A percentile compares a stretch with the other conserved stretches of the same genome.
Evolutionary conservation across 2,329 filamentous ascomycete species (phyloP).

Genomic region (Claviceps digitariae): DNA sequence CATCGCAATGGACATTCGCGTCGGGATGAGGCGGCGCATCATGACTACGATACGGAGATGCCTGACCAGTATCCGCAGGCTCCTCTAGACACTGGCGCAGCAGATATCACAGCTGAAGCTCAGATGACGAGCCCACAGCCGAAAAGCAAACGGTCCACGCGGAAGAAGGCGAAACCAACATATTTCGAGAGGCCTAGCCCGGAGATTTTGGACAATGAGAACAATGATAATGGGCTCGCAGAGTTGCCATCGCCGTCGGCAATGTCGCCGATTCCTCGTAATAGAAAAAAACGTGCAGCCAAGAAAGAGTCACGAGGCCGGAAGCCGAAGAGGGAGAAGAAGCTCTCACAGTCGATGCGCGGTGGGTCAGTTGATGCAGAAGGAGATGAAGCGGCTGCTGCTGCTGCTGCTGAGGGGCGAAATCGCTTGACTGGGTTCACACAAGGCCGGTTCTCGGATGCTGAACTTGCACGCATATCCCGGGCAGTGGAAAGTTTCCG

Average conservation of each 20-base stretch:
- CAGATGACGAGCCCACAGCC: conserved; percentile 5
- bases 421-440: conserved; percentile 17
- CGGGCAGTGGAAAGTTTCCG: conserved; percentile 31
- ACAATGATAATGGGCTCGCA: conserved; percentile 8
- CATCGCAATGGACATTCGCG: conserved; percentile 17
- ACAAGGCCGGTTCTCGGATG: conserved; percentile 29
- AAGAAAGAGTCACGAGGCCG: conserved; percentile 12
- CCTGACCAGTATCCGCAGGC: conserved; percentile 4
- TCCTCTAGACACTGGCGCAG: background rate
- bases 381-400: conserved; percentile 7
- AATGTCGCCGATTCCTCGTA: conserved; percentile 17
- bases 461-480: conserved; percentile 28
- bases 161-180: conserved; percentile 36
- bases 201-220: conserved; percentile 9
- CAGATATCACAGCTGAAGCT: conserved; percentile 3
- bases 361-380: conserved; percentile 10
- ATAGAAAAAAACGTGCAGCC: conserved; percentile 16
- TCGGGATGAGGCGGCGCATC: conserved; percentile 6
- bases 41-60: conserved; percentile 1
- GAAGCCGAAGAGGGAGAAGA: conserved; percentile 8
- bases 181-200: conserved; percentile 23
- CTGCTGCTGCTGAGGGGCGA: conserved; percentile 8
- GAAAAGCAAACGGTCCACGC: conserved; percentile 20
- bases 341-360: conserved; percentile 12
- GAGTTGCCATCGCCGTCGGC: conserved; percentile 22